A percentile compares a stretch with the other conserved stretches of the same genome.
These are phyloP conservation scores for Diutina catenulata DNA, from an alignment of 1,139 yeast genomes.

Conservation along the genomic window DNA sequence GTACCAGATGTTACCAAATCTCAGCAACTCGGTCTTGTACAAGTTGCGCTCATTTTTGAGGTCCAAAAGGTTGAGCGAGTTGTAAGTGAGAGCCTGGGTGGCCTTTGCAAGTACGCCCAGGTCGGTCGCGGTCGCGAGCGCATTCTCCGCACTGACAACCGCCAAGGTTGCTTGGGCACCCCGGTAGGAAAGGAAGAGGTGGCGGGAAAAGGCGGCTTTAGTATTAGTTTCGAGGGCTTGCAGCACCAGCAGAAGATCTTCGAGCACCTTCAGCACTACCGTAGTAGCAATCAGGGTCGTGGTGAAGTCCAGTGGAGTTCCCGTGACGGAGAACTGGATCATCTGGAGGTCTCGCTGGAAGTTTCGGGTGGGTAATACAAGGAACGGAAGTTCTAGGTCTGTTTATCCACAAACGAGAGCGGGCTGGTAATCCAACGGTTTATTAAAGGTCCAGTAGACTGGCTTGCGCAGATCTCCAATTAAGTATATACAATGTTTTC, in stretches of 20 bases:
- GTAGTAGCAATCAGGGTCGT: background rate
- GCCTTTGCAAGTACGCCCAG: slow-evolving; percentile 16
- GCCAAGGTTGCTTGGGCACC: slow-evolving; percentile 29
- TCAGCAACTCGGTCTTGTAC: slow-evolving; percentile 24
- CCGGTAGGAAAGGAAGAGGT: slow-evolving; percentile 7
- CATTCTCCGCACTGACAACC: slow-evolving; percentile 18
- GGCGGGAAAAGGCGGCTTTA: background rate
- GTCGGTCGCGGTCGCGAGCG: slow-evolving; percentile 29
- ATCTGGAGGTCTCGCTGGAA: no score
- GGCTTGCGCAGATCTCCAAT: no score
- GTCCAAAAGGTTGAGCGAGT: slow-evolving; percentile 18
- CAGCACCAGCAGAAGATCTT: background rate
- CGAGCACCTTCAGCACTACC: background rate
- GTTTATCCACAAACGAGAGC: no score
- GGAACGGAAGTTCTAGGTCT: no score
- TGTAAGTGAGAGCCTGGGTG: slow-evolving; percentile 19
- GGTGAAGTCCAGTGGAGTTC: no score
- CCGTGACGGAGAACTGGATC: no score
- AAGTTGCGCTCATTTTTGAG: slow-evolving; percentile 16
- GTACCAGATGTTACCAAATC: slow-evolving; percentile 22
- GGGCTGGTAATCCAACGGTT: no score
- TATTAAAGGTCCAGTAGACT: no score
- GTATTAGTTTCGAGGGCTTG: background rate
- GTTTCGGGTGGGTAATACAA: no score
- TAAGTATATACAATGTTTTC: no score